Evolutionary conservation across 345 rosid genomes (phyloP).

Genomic region (Lepidium didymum): DNA sequence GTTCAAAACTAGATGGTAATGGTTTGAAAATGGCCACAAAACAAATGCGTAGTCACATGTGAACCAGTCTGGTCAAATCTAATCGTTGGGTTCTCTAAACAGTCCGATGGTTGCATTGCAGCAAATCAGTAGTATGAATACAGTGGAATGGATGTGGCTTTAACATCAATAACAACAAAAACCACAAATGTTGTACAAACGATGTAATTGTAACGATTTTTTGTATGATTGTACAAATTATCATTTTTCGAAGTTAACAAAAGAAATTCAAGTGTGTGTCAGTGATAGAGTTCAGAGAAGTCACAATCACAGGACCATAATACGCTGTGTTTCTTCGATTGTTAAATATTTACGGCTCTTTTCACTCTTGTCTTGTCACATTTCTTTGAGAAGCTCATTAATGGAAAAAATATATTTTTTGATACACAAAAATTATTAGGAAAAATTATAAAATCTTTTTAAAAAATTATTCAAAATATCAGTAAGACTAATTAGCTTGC

Average conservation of each 20-base stretch:
- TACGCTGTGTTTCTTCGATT: constrained; percentile 2
- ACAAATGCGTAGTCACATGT: not conserved
- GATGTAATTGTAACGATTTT: not conserved
- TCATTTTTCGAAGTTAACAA: not conserved
- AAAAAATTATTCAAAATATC: no score
- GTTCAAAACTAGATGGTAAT: not conserved
- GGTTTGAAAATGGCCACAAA: not conserved
- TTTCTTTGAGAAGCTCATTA: not conserved
- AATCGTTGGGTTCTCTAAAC: not conserved
- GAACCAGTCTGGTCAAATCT: not conserved
- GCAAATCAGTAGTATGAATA: not conserved
- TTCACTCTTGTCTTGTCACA: constrained; percentile 16
- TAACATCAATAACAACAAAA: no score
- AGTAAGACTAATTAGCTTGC: no score
- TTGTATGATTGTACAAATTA: not conserved
- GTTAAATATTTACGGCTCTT: constrained; percentile 13
- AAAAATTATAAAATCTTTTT: not conserved
- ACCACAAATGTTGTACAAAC: not conserved
- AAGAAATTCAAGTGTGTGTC: not conserved
- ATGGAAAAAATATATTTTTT: not conserved
- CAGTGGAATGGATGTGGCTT: not conserved
- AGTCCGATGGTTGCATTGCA: not conserved
- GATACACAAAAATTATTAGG: not conserved
- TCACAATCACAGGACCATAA: constrained; percentile 10
- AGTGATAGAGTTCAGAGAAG: constrained; percentile 4